A percentile compares a stretch with the other conserved stretches of the same genome.
These are phyloP conservation scores for Yarrowia alimentaria DNA, from an alignment of 805 yeast genomes.

Conservation along the genomic window DNA sequence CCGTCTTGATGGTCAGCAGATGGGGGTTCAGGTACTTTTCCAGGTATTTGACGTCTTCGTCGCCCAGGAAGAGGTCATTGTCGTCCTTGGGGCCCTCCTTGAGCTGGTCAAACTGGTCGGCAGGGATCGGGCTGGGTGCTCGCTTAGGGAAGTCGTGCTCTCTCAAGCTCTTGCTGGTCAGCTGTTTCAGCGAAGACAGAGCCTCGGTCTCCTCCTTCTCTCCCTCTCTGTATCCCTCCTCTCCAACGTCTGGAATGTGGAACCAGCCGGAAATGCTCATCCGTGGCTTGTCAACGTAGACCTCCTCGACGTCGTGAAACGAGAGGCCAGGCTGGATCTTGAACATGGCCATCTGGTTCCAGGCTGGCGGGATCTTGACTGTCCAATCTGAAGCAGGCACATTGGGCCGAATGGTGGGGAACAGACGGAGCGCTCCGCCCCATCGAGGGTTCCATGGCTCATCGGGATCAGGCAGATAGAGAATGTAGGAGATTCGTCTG, in stretches of 20 bases:
- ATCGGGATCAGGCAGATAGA: conserved; percentile 91
- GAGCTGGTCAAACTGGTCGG: conserved; percentile 20
- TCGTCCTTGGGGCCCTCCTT: conserved; percentile 23
- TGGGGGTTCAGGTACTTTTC: conserved; percentile 55
- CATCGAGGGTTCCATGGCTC: conserved; percentile 83
- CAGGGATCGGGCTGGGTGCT: conserved; percentile 8
- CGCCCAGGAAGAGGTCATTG: conserved; percentile 35
- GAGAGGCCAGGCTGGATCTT: conserved; percentile 94
- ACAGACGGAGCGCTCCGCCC: conserved; percentile 89
- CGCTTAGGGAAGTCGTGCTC: conserved; percentile 80
- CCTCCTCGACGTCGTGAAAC: conserved; percentile 98
- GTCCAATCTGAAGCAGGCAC: conserved; percentile 80
- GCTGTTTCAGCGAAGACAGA: conserved; percentile 70
- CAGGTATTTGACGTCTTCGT: conserved; percentile 52
- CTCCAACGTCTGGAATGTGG: conserved; percentile 93
- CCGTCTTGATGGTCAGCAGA: conserved; percentile 45
- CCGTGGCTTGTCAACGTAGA: conserved; percentile 83
- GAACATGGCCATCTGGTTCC: conserved; percentile 94
- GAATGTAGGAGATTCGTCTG: conserved; percentile 85
- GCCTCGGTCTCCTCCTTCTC: conserved; percentile 79
- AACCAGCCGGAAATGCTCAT: conserved; percentile 98
- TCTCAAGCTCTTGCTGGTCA: conserved; percentile 71
- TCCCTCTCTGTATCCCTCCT: conserved; percentile 76
- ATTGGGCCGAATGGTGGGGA: conserved; percentile 82
- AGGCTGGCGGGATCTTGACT: conserved; percentile 78